Base-by-base conservation (phyloP, 2,329 filamentous ascomycete genomes). In the Aureobasidium pullulans region DNA sequence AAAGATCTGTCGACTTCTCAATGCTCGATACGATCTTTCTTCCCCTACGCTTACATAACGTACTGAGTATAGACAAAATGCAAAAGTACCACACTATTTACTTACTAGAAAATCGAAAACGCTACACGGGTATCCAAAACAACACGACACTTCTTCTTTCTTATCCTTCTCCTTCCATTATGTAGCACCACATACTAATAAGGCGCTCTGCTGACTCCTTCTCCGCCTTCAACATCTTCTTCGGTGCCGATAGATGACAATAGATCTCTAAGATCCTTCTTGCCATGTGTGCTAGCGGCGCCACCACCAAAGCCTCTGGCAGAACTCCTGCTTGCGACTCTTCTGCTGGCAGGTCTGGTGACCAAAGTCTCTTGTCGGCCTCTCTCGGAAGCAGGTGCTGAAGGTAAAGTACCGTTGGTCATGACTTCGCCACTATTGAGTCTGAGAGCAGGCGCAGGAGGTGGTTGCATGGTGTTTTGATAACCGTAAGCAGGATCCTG, bases 341-440 rank as follows among this genome's bases (percentile, higher is more conserved):
- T 48, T n/a, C 54, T 15, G 23, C 54, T 57, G 1, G 53, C 54
- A 10, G 54, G 43, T 40, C 36, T 40, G 28, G 19, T 42, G 10
- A 42, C 44, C 2, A 28, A 15, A 13, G 23, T 36, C 6, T 48
- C 54, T n/a, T 48, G 54, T 5, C 54, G 29, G 8, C 54, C 54
- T 40, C 54, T 19, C 11, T 58, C 54, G 2, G 53, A 57, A 11
- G 10, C 6, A 23, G 40, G 15, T 23, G 32, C 42, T 23, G 40
- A 37, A 39, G 53, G 15, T 2, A 48, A 10, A 40, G n/a, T 40
- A 15, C 54, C 43, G 10, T 58, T 58, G 28, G 54, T 58, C 3
- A 58, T 28, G 2, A 58, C 44, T 15, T 58, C 54, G 28, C 54
- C 54, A 36, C 54, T 58, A n/a, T 58, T 58, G 43, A 58, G 19